Evolutionary conservation across 2,329 filamentous ascomycete genomes (phyloP).

Genomic region (Periglandula ipomoeae): DNA sequence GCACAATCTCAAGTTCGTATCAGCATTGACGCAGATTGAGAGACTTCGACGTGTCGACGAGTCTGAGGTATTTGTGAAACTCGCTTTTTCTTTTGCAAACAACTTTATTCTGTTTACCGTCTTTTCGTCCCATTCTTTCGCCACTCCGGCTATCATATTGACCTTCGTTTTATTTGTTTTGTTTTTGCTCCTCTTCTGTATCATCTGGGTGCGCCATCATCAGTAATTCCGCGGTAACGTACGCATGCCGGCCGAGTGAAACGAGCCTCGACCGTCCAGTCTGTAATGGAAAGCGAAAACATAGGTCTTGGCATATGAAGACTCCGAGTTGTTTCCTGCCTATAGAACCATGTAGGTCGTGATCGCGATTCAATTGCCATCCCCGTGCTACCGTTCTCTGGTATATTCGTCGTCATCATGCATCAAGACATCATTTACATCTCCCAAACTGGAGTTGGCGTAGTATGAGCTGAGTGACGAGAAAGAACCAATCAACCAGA

Average conservation of each 20-base stretch:
- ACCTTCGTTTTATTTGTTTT: background rate
- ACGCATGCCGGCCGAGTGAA: background rate
- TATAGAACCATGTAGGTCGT: no score
- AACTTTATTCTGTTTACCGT: conserved; percentile 9
- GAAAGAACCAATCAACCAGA: background rate
- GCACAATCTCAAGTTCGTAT: conserved; percentile 40
- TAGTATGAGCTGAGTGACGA: background rate
- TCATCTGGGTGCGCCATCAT: background rate
- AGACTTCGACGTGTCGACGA: background rate
- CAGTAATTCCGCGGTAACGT: background rate
- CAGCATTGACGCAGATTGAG: conserved; percentile 25
- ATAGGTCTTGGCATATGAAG: background rate
- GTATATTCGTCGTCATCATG: no score
- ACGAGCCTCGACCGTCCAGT: background rate
- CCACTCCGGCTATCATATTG: background rate
- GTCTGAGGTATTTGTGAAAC: conserved; percentile 7
- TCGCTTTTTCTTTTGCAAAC: conserved; percentile 8
- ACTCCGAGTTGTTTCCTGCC: no score
- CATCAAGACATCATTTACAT: background rate
- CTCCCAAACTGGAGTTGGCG: background rate
- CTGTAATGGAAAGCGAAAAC: background rate
- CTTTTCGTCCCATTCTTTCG: conserved; percentile 4
- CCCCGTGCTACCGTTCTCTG: no score
- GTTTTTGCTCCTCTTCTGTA: background rate
- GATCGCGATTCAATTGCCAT: no score